Conservation (phyloP, 179 eudicot species). For the Vitellaria paradoxa region DNA sequence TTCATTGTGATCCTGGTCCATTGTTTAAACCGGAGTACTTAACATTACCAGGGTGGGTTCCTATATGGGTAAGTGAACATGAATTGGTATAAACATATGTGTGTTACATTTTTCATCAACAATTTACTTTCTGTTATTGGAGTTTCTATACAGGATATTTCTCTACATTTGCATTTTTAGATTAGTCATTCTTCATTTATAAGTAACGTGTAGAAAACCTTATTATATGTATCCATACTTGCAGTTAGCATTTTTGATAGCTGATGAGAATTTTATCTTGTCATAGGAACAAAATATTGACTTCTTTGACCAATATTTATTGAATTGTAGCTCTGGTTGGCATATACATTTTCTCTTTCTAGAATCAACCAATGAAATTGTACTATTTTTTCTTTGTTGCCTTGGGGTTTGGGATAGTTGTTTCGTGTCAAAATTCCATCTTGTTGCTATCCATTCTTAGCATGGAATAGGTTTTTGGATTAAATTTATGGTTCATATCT, state of each 20-base stretch:
- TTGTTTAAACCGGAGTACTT: constrained; percentile 70
- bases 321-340: background rate
- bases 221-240: too few species aligned
- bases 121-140: background rate
- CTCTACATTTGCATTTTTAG: background rate
- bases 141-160: background rate
- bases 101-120: background rate
- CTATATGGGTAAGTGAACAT: constrained; percentile 57
- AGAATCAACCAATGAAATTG: too few species aligned
- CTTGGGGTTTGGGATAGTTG: too few species aligned
- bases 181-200: background rate
- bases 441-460: too few species aligned
- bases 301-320: background rate
- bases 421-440: too few species aligned
- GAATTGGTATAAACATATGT: background rate
- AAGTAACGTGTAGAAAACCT: background rate
- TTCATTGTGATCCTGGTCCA: constrained; percentile 92
- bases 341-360: too few species aligned
- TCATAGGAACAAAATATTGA: background rate
- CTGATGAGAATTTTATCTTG: background rate
- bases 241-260: background rate
- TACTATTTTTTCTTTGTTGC: too few species aligned
- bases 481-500: too few species aligned
- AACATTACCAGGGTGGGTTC: constrained; percentile 59
- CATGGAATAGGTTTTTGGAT: too few species aligned